These are phyloP conservation scores for Gastrolobium villosum DNA, from an alignment of 306 rosid species.

Conservation along the genomic window DNA sequence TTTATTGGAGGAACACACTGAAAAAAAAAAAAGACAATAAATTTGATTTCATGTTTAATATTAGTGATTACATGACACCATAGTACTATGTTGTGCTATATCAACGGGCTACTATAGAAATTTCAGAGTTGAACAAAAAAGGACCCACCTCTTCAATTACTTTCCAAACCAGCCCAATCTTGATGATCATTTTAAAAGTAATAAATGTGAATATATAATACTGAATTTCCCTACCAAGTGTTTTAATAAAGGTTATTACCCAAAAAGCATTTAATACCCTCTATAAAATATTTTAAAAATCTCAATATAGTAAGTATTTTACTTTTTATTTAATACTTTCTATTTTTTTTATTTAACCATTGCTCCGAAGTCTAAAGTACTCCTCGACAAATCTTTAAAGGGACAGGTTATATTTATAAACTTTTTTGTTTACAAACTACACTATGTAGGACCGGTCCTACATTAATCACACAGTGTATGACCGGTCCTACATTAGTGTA, in stretches of 20 bases:
- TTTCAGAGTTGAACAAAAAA: not conserved
- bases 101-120: not conserved
- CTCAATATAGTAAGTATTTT: not conserved
- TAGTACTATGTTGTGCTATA: not conserved
- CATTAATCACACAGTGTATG: no score
- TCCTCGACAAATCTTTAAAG: not conserved
- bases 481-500: no score
- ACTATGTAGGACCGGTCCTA: no score
- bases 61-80: not conserved
- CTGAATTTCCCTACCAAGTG: not conserved
- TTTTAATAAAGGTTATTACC: not conserved
- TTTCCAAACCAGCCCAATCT: slow-evolving; percentile 6
- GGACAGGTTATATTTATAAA: no score
- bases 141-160: not conserved
- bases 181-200: not conserved
- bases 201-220: slow-evolving; percentile 1
- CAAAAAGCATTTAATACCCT: not conserved
- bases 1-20: no score
- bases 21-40: no score
- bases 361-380: not conserved
- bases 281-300: not conserved
- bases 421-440: no score
- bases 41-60: no score
- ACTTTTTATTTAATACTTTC: not conserved
- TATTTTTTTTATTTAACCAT: not conserved